Evolutionary conservation across 768 basidiomycete species (phyloP), one percentile per base, ranked within the genome.

Genomic region (Gloeostereum incarnatum): DNA sequence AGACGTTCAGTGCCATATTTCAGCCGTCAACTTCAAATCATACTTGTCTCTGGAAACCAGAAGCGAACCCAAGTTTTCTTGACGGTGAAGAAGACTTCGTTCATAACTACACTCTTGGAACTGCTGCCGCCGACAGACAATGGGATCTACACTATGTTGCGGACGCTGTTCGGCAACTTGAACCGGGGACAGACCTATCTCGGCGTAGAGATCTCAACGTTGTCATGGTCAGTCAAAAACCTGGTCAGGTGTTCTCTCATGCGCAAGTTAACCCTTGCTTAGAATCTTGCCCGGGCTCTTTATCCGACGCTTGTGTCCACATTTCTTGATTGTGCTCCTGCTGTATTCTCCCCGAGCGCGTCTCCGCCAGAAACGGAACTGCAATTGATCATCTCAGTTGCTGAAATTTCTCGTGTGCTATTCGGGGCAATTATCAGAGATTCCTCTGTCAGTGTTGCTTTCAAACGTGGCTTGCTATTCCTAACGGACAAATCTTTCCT

Each of bases 241-340:
- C n/a, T n/a, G n/a, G n/a, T n/a, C n/a, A n/a, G n/a, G n/a, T n/a
- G n/a, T n/a, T n/a, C n/a, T n/a, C n/a, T n/a, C n/a, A n/a, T n/a
- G n/a, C n/a, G n/a, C n/a, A n/a, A n/a, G n/a, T n/a, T n/a, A n/a
- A n/a, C n/a, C n/a, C n/a, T n/a, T n/a, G n/a, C n/a, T n/a, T 45
- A 87, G 84, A 73, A 71, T 54, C 63, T 96, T 19, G 75, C 83
- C 40, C 69, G 71, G 37, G 73, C 79, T 10, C 58, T 98, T n/a
- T 76, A 91, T 48, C 69, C 89, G 3, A 79, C 80, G 7, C 63
- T 97, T 8, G 62, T 90, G 2, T 80, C 89, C 16, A 80, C 85
- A 1, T 88, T 90, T 58, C 73, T 98, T 16, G 93, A 98, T 55
- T 76, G 77, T 46, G 88, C 89, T 3, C 88, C 93, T 2, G 53